These are phyloP conservation scores for Silybum marianum DNA, from an alignment of 129 eudicot genomes.

Conservation along the genomic window DNA sequence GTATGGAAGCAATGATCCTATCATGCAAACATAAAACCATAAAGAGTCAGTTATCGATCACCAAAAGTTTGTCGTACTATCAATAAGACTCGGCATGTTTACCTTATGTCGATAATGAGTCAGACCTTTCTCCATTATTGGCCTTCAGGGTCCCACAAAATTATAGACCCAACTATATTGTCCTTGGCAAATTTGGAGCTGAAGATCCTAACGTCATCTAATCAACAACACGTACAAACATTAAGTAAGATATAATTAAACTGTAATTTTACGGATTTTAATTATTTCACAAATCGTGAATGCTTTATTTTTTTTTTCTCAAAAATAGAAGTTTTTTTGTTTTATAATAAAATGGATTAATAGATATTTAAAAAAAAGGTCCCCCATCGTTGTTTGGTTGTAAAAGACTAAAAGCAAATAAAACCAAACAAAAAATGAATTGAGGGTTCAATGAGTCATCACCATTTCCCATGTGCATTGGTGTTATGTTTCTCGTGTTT, in stretches of 20 bases:
- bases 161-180: not conserved
- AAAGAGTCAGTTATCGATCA: not conserved
- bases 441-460: not conserved
- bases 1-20: not conserved
- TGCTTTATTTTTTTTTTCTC: not conserved
- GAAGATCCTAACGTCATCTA: not conserved
- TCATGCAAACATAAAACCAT: not conserved
- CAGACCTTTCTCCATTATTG: not conserved
- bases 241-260: not conserved
- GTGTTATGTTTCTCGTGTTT: not conserved
- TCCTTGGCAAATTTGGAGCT: not conserved
- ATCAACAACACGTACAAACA: not conserved
- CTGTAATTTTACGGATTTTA: not conserved
- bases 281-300: not conserved
- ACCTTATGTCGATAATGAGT: not conserved
- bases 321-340: not conserved
- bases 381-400: not conserved
- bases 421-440: slow-evolving; percentile 16
- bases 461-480: not conserved
- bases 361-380: not conserved
- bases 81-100: not conserved
- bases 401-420: not conserved
- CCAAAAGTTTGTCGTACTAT: not conserved
- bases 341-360: not conserved
- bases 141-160: not conserved